Base-by-base conservation (phyloP, 179 eudicot species). In the Camellia oleifera region DNA sequence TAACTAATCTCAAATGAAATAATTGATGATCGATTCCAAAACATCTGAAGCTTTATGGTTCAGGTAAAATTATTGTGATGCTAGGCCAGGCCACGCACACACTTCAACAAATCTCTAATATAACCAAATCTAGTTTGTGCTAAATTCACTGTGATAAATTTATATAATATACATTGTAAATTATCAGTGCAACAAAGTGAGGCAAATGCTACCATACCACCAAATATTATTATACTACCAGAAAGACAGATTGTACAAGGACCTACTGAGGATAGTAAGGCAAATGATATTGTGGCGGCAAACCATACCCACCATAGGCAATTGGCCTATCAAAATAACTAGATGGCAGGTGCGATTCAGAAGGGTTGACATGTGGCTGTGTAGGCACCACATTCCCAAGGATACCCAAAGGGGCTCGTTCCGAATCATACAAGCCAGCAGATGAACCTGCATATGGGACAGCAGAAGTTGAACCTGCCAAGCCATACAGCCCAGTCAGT, bases 221-320 rank as follows among this genome's bases (percentile, higher is more conserved):
- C 45, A 54, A 3, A 46, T 64, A 26, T 46, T 14, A 11, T 15
- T 14, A 11, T 15, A 52, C 58, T 9, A 1, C 61, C 76, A 53
- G n/a, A 50, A 48, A 50, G 67, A 14, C 68, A 62, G 42, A 76
- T 18, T 11, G 14, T 44, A 18, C 78, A 53, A 72, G 70, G 72
- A 2, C 63, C 66, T 74, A 85, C 80, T 83, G 78, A 64, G 85
- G 84, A 74, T 83, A 54, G 76, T 82, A 85, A 65, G 73, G 32
- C 40, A 75, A 83, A 82, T 70, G 82, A 63, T 85, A 70, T 42
- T 85, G 83, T 54, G 83, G 44, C 60, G 75, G 58, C 64, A 72
- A 48, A 54, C 66, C 81, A 82, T 73, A 82, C 60, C 79, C 82
- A 53, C 83, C 81, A 75, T 82, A 82, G 76, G 69, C 75, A 52